Evolutionary conservation across 306 rosid genomes (phyloP).

Genomic region (Prinsepia uniflora): DNA sequence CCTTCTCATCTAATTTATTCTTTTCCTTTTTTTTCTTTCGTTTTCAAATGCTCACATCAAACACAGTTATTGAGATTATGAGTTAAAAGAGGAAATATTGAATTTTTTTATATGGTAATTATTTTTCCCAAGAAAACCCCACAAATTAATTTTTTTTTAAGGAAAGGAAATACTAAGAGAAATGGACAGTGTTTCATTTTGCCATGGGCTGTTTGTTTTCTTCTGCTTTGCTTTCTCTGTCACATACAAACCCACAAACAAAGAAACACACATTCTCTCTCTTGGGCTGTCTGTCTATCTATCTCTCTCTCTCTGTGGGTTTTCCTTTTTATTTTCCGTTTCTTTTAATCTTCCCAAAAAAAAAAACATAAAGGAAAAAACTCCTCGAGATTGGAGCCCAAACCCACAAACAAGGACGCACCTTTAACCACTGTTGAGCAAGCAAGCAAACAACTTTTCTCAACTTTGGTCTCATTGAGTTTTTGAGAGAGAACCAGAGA

Average conservation of each 20-base stretch:
- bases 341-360: not conserved
- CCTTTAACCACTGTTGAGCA: slow-evolving; percentile 10
- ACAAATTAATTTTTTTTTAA: not conserved
- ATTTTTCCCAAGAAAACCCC: slow-evolving; percentile 1
- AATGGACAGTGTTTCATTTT: slow-evolving; percentile 35
- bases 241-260: slow-evolving; percentile 37
- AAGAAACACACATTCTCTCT: slow-evolving; percentile 25
- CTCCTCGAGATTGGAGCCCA: slow-evolving; percentile 60
- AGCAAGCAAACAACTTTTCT: slow-evolving; percentile 14
- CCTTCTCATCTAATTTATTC: slow-evolving; percentile 18
- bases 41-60: slow-evolving; percentile 45
- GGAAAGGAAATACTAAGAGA: not conserved
- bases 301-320: slow-evolving; percentile 34
- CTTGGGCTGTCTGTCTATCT: slow-evolving; percentile 11
- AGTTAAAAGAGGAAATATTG: not conserved
- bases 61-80: slow-evolving; percentile 27
- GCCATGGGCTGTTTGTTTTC: slow-evolving; percentile 31
- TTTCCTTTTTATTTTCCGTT: not conserved
- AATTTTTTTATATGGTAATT: slow-evolving; percentile 9
- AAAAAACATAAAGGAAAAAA: slow-evolving; percentile 10
- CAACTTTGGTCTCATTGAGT: slow-evolving; percentile 14
- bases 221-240: slow-evolving; percentile 34
- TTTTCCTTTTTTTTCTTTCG: slow-evolving; percentile 13
- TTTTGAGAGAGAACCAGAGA: not conserved
- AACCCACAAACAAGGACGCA: slow-evolving; percentile 24